Percentiles rank a stretch among this genome's conserved stretches.
Evolutionary conservation across 1,284 basidiomycete species (phyloP).

Genomic region (Agroathelia rolfsii): DNA sequence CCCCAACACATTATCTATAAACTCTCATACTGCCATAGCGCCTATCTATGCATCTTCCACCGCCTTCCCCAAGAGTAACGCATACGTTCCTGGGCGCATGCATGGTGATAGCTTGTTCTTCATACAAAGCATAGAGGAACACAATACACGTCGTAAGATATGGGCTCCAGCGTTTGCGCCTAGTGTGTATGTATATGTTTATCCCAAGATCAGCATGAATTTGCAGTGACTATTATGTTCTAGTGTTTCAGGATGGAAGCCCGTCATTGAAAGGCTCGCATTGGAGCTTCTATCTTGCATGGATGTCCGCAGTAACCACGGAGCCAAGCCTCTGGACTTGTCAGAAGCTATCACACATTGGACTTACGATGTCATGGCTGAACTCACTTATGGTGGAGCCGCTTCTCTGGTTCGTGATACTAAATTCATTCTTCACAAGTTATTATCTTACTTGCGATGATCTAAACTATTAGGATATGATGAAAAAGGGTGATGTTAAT

Average conservation of each 20-base stretch:
- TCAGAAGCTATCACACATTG: slow-evolving; percentile 12
- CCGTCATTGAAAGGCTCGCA: neutral
- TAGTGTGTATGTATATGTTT: no score
- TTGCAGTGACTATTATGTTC: slow-evolving; percentile 1
- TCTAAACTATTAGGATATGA: slow-evolving; percentile 15
- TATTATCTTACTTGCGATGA: neutral
- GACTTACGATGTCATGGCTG: slow-evolving; percentile 18
- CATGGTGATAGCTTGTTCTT: slow-evolving; percentile 3
- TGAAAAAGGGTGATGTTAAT: slow-evolving; percentile 15
- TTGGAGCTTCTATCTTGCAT: slow-evolving; percentile 6
- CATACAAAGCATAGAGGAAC: neutral
- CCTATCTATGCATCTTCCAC: slow-evolving; percentile 6
- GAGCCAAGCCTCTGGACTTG: slow-evolving; percentile 4
- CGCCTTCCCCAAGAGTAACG: slow-evolving; percentile 7
- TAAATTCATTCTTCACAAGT: neutral
- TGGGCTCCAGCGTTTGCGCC: neutral
- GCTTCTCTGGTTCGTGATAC: slow-evolving; percentile 10
- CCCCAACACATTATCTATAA: slow-evolving; percentile 2
- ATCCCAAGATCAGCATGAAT: neutral
- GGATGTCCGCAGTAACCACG: neutral
- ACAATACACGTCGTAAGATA: neutral
- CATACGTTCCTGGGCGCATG: slow-evolving; percentile 3
- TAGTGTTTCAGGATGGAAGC: neutral
- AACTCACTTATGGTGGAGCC: slow-evolving; percentile 14
- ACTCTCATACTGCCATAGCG: slow-evolving; percentile 1